Base-by-base conservation (phyloP, 352 stramenopile species). In the Phytopythium vexans region DNA sequence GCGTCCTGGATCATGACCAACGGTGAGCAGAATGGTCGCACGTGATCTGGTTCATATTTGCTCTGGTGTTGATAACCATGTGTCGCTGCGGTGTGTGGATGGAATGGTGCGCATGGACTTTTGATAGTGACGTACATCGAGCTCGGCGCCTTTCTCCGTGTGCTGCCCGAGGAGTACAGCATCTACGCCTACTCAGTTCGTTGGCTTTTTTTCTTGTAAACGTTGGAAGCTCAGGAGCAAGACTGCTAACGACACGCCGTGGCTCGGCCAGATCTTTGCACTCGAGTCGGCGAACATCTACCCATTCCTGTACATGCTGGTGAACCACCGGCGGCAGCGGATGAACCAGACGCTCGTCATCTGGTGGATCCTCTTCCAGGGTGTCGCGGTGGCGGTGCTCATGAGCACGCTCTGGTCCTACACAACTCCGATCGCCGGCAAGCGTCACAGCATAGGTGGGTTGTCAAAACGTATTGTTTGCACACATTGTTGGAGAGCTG, bases 1-100 rank as follows among this genome's bases (percentile, higher is more conserved):
- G 67, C 74, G 3, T 86, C 76, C 14, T 89, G 79, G 79, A 63
- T 89, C 49, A 79, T 84, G 67, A 87, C 76, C 1, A 86, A 89
- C 47, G 73, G 70, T 79, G 32, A 3, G 32, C 4, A 4, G 11
- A 5, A 40, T 4, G 10, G 1, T 39, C 12, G 21, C 21, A 27
- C 21, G 2, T 27, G 21, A 27, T 27, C 21, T 27, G 21, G 1
- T 27, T 27, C 21, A 27, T 27, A 27, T 27, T 27, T 2, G 21
- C 21, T 27, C 21, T 27, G 21, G 1, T 27, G 21, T 27, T 27
- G 21, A 27, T 27, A 27, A 2, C 21, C 21, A 27, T 27, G 21
- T 27, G 21, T 27, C 21, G 21, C 21, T 27, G 32, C n/a, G 27
- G 0, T 44, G 16, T 37, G 27, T 47, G 10, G 16, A 1, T 27